Evolutionary conservation across 768 basidiomycete species (phyloP), one percentile per base, ranked within the genome.

Genomic region (Serendipita sp.): DNA sequence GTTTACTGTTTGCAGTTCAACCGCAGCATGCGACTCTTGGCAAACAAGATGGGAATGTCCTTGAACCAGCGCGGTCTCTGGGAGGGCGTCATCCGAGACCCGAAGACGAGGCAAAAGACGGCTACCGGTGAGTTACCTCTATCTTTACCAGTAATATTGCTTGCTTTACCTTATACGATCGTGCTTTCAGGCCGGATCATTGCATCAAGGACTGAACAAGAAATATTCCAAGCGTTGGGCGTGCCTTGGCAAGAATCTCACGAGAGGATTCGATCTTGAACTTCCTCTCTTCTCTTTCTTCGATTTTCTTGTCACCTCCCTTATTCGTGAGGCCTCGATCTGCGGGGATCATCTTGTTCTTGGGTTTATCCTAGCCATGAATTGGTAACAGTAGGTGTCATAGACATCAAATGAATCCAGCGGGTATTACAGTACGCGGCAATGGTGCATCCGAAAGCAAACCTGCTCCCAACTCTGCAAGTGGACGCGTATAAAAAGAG

Each of bases 41-140:
- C 94, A 2, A 81, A 81, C 66, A 81, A 78, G 51, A 78, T 85
- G 70, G 90, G 90, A 0, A 91, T 84, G 72, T 87, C 86, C 13
- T 77, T 97, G 50, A 96, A 97, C 67, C 93, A 97, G 71, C 80
- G 82, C 50, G 93, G 92, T 0, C 72, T 97, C 5, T 93, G 78
- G 67, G 77, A 74, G 3, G 85, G 81, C 0, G 84, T 93, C 33
- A 71, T 88, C 16, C 81, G 92, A 11, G 84, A 89, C 70, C 82
- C 82, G 16, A 76, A 76, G 31, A 78, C 80, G 42, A 74, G 77
- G 42, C 76, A 85, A 64, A 86, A 88, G 69, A 69, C 82, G 13
- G 81, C 78, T 66, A 69, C 74, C 63, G 88, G 88, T 83, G 61
- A 34, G 75, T 68, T n/a, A 22, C 20, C 50, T 58, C 34, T 43